Base-by-base conservation (phyloP, 1,284 basidiomycete species). In the Pyrrhoderma lamaoense region DNA sequence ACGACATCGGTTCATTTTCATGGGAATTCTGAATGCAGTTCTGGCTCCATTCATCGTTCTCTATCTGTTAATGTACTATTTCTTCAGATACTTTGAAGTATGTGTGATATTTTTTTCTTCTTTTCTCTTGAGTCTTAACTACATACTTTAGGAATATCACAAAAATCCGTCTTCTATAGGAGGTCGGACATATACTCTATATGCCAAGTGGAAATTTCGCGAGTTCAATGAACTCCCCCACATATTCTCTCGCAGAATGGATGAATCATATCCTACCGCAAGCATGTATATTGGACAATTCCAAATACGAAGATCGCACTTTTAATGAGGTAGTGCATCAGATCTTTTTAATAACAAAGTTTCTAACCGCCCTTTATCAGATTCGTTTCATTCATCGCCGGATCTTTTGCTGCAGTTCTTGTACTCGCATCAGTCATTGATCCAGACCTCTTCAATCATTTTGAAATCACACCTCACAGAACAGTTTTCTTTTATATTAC, bases 221-320 rank as follows among this genome's bases (percentile, higher is more conserved):
- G 96, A 99, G 66, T 99, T 97, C 74, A 99, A 99, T 65, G 95
- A 99, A 65, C 74, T 99, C 3, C 90, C 93, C 0, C 95, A 99
- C 66, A 73, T 95, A 31, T 99, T 99, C 65, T 77, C 82, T 37
- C 75, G 91, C 40, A 76, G 95, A 48, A 74, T 97, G 47, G 84
- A 93, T 58, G 82, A 89, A 60, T 93, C 89, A 54, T 93, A 95
- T 60, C 90, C 89, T 0, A 71, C 83, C 8, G 91, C 96, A 13
- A 93, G 87, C 65, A 87, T 92, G 74, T 99, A 98, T 66, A 93
- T 97, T 56, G 92, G 92, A 22, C 95, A 98, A 64, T 99, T 64
- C 95, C 95, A 0, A 98, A 98, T 62, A 93, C 93, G 64, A 89
- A 93, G 61, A 74, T 92, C 14, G 88, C 93, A 0, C 70, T 97